Evolutionary conservation across 768 basidiomycete genomes (phyloP), one percentile per base, ranked within the genome.

Genomic region (Leccinellum luteum): DNA sequence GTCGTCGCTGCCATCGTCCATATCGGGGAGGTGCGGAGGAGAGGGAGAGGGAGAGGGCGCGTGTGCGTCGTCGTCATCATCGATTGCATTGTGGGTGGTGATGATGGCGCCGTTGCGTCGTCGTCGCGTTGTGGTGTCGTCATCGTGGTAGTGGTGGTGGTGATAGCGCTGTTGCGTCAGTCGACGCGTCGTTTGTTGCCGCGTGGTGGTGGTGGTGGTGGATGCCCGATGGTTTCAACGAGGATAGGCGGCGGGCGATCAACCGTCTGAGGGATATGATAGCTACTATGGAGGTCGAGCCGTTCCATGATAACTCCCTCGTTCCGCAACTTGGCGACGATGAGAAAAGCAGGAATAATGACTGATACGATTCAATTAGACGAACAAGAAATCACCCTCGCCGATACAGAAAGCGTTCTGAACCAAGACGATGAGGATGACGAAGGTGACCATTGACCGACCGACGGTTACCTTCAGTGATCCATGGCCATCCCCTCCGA

Each of bases 231-330:
- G 59, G 59, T 12, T 28, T 10, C 27, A 23, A 32, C 17, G 57
- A 53, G 2, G 1, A 48, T 7, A 49, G 25, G 14, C 17, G 21
- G 31, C 48, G 17, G 45, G 34, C 49, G 6, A 61, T 60, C 31
- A 13, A 30, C 13, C 38, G 30, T 13, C 50, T 30, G 15, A 51
- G 13, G 8, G 25, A 35, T 10, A 48, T 13, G 23, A 53, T 64
- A 8, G 19, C 32, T 15, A 34, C 14, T 34, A 34, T 6, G 13
- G 32, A 43, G 8, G n/a, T 21, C 34, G 34, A 25, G 10, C 62
- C 57, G 9, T 64, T 64, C 32, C 2, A n/a, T 1, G 55, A 60
- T 9, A 17, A 60, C 15, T 5, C 23, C 8, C 15, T 49, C 12
- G 19, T 56, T 31, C 5, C 54, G 3, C 57, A 60, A n/a, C 41